Evolutionary conservation across 2,329 filamentous ascomycete species (phyloP).

Genomic region (Plectosphaerella cucumerina): DNA sequence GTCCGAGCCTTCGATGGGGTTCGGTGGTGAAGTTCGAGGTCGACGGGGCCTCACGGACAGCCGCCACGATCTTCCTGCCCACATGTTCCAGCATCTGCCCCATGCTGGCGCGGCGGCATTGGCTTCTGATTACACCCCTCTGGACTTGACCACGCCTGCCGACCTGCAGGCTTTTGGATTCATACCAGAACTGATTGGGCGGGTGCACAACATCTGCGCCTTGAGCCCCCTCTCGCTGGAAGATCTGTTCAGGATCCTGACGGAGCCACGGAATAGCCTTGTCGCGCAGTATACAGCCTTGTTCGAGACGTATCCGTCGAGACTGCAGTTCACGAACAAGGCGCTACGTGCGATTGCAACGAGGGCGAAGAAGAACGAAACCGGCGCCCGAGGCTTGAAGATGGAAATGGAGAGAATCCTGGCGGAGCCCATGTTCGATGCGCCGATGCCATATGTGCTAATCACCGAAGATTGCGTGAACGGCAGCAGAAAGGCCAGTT

Average conservation of each 20-base stretch:
- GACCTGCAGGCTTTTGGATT: constrained; percentile 85
- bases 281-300: constrained; percentile 85
- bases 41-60: constrained; percentile 41
- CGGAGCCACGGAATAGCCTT: constrained; percentile 85
- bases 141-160: constrained; percentile 70
- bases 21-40: constrained; percentile 76
- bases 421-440: constrained; percentile 77
- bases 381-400: constrained; percentile 74
- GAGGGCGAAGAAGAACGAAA: constrained; percentile 55
- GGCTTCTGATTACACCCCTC: constrained; percentile 43
- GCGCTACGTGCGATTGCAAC: constrained; percentile 79
- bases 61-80: constrained; percentile 60
- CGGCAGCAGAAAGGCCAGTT: constrained; percentile 54
- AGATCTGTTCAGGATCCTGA: constrained; percentile 80
- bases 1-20: constrained; percentile 80
- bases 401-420: constrained; percentile 78
- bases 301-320: constrained; percentile 75
- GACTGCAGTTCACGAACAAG: constrained; percentile 76
- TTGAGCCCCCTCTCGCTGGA: constrained; percentile 67
- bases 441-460: constrained; percentile 70
- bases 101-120: constrained; percentile 39
- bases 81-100: constrained; percentile 53
- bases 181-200: constrained; percentile 93
- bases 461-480: constrained; percentile 67
- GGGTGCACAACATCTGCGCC: constrained; percentile 85